Base-by-base conservation (phyloP, 176 grass and related monocot species). In the Zizania latifolia region DNA sequence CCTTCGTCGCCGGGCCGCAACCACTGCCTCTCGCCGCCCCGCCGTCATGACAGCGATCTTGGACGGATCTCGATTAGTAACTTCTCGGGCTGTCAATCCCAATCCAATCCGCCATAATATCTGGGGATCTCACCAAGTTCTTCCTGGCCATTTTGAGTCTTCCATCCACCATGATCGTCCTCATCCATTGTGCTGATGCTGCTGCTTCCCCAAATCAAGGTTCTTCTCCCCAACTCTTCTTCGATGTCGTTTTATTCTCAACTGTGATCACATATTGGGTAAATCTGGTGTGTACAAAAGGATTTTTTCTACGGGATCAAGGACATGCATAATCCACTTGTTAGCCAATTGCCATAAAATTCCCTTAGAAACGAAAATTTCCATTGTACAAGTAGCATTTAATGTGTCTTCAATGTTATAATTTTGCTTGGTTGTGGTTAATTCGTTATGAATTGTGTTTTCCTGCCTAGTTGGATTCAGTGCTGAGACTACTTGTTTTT, bases 1-100 rank as follows among this genome's bases (percentile, higher is more conserved):
- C 95, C 0, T 99, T 99, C 37, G 80, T 94, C 67, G 72, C 83
- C 35, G n/a, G 54, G 1, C 75, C 68, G 2, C 75, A 79, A 21
- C 84, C 78, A 8, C 70, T 33, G 54, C 79, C 87, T 0, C 64
- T 75, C 16, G 75, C 76, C 1, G 10, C 75, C 11, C 80, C 82
- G 4, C 45, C 65, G 0, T 71, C 75, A 3, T 89, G 62, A 68
- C 30, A 2, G 4, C 31, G 2, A 10, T 46, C 30, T 16, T 2
- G 5, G 36, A 44, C 34, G 5, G n/a, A 84, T 71, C 74, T 78
- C 41, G 66, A 41, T 62, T 57, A 31, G 26, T 7, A 36, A 3
- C 14, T 68, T 17, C 1, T 30, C 2, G 10, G 16, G 23, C 10
- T 17, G 11, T 3, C 24, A n/a, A 27, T 13, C 29, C 39, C 23